Evolutionary conservation across 352 stramenopile genomes (phyloP), one percentile per base, ranked within the genome.

Genomic region (Pythium guiyangense): DNA sequence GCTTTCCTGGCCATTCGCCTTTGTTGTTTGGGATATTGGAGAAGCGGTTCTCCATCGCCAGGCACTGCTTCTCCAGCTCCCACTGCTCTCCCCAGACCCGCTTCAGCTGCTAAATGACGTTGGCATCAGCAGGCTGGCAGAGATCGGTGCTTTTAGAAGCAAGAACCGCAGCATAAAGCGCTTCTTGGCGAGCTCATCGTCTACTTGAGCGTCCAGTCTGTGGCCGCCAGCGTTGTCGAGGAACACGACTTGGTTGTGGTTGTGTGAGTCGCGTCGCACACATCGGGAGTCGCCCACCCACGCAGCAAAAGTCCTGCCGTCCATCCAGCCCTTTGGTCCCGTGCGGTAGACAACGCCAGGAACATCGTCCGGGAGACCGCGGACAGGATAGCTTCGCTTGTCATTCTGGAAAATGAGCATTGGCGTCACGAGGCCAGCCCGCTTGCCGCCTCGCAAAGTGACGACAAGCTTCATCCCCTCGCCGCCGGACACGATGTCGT

Each of bases 21-120:
- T 46, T 49, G 18, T 43, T 31, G 31, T 59, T 64, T 4, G 52
- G 52, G 1, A 56, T 53, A 47, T 50, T 59, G 8, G 34, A 54
- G 20, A 29, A 42, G 1, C 22, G 31, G 15, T 18, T 4, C 8
- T n/a, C 3, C 45, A 37, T 52, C 4, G 39, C 46, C 1, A 52
- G 55, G 4, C 45, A 35, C 0, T 60, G 44, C 44, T 62, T 63
- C 51, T 62, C 60, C 29, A 57, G 44, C 26, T 56, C 52, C 47
- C 53, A 61, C 31, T 26, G 20, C 29, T 54, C 3, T 44, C 44
- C 34, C 46, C 51, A 56, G 6, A 51, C 37, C 15, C 42, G 14
- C n/a, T 58, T 64, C 1, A 59, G 14, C 34, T 57, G 55, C 43
- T 64, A 45, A 6, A 59, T 59, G 4, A 52, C 49, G 6, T 27